Evolutionary conservation across 2,329 filamentous ascomycete species (phyloP).

Genomic region (Aquanectria penicillioides): DNA sequence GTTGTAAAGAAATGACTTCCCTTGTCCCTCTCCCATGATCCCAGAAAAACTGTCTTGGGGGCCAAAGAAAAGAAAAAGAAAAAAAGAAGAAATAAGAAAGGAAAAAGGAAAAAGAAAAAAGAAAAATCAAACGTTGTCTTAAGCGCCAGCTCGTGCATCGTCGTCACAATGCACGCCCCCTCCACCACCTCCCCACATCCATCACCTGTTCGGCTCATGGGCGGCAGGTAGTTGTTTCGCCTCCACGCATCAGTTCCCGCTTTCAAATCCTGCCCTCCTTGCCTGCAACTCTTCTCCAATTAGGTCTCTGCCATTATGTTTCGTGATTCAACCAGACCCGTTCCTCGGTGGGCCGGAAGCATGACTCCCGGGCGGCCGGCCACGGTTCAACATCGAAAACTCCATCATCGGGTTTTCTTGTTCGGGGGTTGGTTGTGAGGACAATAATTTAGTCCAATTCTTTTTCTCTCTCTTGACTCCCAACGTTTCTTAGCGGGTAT

Average conservation of each 20-base stretch:
- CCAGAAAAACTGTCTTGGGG: neutral
- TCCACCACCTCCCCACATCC: conserved; percentile 11
- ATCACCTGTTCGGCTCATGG: conserved; percentile 7
- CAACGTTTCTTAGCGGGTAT: neutral
- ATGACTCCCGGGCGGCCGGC: neutral
- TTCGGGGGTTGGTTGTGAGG: no score
- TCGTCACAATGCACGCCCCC: neutral
- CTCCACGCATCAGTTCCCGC: conserved; percentile 7
- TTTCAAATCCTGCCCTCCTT: neutral
- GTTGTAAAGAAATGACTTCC: no score
- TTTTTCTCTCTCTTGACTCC: neutral
- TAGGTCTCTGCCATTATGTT: neutral
- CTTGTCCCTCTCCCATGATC: neutral
- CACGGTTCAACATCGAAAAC: neutral
- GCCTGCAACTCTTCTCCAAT: neutral
- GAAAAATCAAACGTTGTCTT: conserved; percentile 5
- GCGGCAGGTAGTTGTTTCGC: conserved; percentile 6
- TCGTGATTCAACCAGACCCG: neutral
- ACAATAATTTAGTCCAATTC: no score
- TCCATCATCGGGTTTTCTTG: no score
- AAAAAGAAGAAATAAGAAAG: no score
- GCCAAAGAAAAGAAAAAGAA: no score
- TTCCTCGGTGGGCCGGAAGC: conserved; percentile 5
- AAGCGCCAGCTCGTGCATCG: conserved; percentile 1
- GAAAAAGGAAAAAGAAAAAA: neutral